Evolutionary conservation across 192 early-diverging fungal genomes (phyloP).

Genomic region (Linderina pennispora): DNA sequence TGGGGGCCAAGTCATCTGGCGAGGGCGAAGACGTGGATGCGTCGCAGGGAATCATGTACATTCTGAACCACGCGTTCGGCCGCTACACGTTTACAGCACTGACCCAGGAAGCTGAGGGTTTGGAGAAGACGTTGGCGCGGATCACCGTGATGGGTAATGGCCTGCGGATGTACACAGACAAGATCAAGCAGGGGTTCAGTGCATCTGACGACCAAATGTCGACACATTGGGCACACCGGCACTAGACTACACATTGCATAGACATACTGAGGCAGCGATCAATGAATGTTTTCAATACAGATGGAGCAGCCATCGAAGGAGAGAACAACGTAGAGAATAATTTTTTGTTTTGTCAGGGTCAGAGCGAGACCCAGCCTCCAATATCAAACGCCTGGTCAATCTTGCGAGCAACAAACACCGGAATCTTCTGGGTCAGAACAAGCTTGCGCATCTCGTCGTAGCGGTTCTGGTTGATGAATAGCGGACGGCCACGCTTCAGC

Average conservation of each 20-base stretch:
- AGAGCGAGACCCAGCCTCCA: conserved; percentile 82
- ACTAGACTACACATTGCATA: too few relatives aligned
- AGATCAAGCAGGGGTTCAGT: conserved; percentile 22
- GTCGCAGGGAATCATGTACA: conserved; percentile 53
- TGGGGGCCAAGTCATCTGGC: background rate
- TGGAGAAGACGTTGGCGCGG: conserved; percentile 31
- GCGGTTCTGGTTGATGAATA: conserved; percentile 78
- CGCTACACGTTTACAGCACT: conserved; percentile 63
- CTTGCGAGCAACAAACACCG: conserved; percentile 81
- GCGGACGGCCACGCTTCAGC: conserved; percentile 81
- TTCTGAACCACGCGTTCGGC: conserved; percentile 96
- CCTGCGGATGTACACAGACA: conserved; percentile 42
- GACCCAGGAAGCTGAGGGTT: conserved; percentile 10
- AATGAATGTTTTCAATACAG: too few relatives aligned
- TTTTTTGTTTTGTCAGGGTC: too few relatives aligned
- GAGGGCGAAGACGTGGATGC: too few relatives aligned
- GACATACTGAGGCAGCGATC: too few relatives aligned
- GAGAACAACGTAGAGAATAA: too few relatives aligned
- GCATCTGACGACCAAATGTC: conserved; percentile 13
- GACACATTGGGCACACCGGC: conserved; percentile 10
- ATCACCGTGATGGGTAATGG: conserved; percentile 66
- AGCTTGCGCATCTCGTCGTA: conserved; percentile 84
- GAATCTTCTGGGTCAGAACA: conserved; percentile 80
- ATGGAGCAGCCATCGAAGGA: too few relatives aligned
- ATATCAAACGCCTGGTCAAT: conserved; percentile 81